Conservation (phyloP, 2,329 filamentous ascomycete genomes). For the Mariannaea sp. region DNA sequence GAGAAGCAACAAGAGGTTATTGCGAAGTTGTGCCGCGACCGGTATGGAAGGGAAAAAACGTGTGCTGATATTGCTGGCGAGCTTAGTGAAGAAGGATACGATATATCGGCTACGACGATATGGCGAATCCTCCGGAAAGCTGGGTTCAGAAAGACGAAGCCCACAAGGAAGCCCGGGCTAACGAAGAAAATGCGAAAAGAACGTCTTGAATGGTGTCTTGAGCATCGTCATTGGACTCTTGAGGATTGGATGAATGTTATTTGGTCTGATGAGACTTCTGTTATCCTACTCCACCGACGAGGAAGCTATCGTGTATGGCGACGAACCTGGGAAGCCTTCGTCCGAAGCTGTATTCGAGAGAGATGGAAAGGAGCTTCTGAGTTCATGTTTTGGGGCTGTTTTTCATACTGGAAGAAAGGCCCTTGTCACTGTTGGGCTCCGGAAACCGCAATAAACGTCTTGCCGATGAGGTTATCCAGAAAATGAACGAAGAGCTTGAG, state of each 20-base stretch:
- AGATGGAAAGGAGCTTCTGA: no score
- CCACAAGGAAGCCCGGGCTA: conserved; percentile 16
- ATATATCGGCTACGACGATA: no score
- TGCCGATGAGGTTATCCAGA: conserved; percentile 7
- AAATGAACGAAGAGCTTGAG: conserved; percentile 24
- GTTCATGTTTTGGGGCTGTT: no score
- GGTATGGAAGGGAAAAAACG: conserved; percentile 13
- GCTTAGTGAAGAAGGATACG: no score
- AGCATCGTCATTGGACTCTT: conserved; percentile 6
- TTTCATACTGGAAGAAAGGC: conserved; percentile 24
- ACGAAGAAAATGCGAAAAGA: not conserved
- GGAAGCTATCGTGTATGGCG: conserved; percentile 5
- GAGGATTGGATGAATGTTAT: conserved; percentile 25
- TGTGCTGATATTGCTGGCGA: conserved; percentile 12
- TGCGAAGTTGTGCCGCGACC: conserved; percentile 6
- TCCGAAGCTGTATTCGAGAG: no score
- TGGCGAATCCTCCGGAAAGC: conserved; percentile 5
- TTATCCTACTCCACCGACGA: conserved; percentile 13
- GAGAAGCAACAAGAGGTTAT: not conserved
- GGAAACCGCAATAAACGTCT: conserved; percentile 15
- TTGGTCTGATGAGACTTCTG: conserved; percentile 22
- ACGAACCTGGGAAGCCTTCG: no score
- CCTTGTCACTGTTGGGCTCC: conserved; percentile 21
- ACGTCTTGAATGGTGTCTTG: not conserved
- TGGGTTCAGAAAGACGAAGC: conserved; percentile 11